Base-by-base conservation (phyloP, 306 rosid species). In the Castanopsis chinensis region DNA sequence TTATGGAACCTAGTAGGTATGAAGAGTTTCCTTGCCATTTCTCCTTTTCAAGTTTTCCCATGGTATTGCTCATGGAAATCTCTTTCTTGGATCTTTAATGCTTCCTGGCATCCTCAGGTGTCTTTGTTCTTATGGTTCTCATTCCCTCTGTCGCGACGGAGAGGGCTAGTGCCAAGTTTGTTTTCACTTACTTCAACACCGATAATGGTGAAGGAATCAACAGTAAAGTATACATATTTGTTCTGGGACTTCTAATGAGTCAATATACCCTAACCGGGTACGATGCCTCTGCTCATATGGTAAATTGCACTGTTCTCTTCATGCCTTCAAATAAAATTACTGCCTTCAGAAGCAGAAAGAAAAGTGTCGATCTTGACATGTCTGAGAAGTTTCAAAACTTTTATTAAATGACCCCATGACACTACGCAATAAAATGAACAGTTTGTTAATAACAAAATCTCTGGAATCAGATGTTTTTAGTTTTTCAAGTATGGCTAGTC, bases 211-310 rank as follows among this genome's bases (percentile, higher is more conserved):
- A 83, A 3, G 99, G 98, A 84, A 86, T 95, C 71, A 73, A 28
- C 79, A 89, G 81, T 88, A 89, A 71, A 78, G 78, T 83, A 17
- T 93, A 95, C 89, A 95, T 91, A 79, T 95, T 95, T 87, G 83
- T 95, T 76, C 68, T 92, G 88, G 99, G 98, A 76, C 96, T 92
- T 78, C 85, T 92, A 15, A 92, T 95, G 98, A 91, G 98, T 84
- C 98, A 95, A 77, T 95, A 90, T 82, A 95, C 99, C 78, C 80
- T 95, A 32, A 87, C 90, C 18, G 99, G 99, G 15, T 95, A 84
- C 79, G 99, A 95, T 87, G 97, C 99, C 58, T 95, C 99, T 56
- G 98, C 99, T 85, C 96, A 95, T 86, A 92, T 95, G 99, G 99
- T 88, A 81, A 78, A 87, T 80, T 71, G 51, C 75, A 21, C 49